Evolutionary conservation across 495 filamentous ascomycete species (phyloP).

Genomic region (Lasiosphaeria hispida): DNA sequence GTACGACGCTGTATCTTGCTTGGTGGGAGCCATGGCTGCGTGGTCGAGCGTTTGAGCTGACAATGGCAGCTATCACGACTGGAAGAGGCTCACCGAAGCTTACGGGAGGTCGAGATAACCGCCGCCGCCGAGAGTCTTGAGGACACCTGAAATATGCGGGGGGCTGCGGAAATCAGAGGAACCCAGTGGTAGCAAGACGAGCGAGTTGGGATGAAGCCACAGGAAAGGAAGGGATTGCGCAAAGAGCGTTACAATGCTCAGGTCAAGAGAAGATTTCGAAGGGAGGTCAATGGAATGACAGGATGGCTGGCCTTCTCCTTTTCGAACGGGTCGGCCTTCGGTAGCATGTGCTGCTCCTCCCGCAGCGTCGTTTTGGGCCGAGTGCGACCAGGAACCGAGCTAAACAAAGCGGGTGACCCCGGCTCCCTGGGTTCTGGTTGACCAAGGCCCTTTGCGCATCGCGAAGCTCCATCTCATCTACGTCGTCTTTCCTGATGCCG

Average conservation of each 20-base stretch:
- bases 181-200: too few species aligned
- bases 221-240: neutral
- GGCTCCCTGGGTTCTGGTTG: neutral
- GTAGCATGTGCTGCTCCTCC: constrained; percentile 11
- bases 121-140: too few species aligned
- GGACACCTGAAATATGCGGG: too few species aligned
- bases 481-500: too few species aligned
- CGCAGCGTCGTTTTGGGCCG: neutral
- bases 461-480: neutral
- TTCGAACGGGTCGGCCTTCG: constrained; percentile 9
- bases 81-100: too few species aligned
- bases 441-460: neutral
- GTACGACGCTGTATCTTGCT: constrained; percentile 34
- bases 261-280: constrained; percentile 7
- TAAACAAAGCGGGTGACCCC: constrained; percentile 1
- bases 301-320: neutral
- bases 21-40: constrained; percentile 33
- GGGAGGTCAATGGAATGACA: neutral
- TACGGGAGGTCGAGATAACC: too few species aligned
- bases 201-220: too few species aligned
- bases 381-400: constrained; percentile 11
- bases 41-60: neutral
- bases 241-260: neutral
- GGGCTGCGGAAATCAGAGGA: too few species aligned
- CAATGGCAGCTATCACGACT: too few species aligned